Evolutionary conservation across 345 rosid species (phyloP), one percentile per base, ranked within the genome.

Genomic region (Citrus maxima): DNA sequence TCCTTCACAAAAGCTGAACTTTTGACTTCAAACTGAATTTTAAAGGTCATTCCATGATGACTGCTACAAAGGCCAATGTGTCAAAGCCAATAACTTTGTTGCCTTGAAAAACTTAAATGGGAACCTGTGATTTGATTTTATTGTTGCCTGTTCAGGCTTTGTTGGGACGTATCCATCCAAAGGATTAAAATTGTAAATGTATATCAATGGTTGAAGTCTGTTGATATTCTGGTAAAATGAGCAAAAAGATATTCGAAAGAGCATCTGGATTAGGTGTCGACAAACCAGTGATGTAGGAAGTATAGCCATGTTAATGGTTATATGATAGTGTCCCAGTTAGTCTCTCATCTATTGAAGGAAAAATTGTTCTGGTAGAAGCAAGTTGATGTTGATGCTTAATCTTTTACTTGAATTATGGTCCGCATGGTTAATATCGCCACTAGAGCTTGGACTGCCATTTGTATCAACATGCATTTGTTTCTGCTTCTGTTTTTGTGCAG

Each of bases 401-500:
- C 35, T 5, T 55, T 62, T 40, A 2, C 32, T 35, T 67, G 22
- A 54, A 73, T 12, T 40, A 6, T 63, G 61, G 22, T 65, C 70
- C 24, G n/a, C 10, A 49, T 4, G 38, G 24, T 59, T 19, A 34
- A 37, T 64, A 51, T 6, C 9, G 21, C 21, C 70, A 32, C 38
- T 59, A 22, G n/a, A 56, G 28, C 40, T 68, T 16, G 56, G 56
- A 56, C 54, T 40, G 22, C 16, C 35, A 54, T 72, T 55, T 67
- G 27, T 59, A 28, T 75, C 59, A 38, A 55, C 60, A 12, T 21
- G 12, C 54, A 38, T 74, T 46, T 34, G 22, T 70, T 60, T 78
- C 24, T 40, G 67, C 49, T 35, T 62, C 30, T 73, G 34, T 77
- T 65, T 75, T 83, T 79, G 69, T 89, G 85, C 95, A 96, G 99